Conservation (phyloP, 192 early-diverging fungal genomes). For the Jimgerdemannia flammicorona region DNA sequence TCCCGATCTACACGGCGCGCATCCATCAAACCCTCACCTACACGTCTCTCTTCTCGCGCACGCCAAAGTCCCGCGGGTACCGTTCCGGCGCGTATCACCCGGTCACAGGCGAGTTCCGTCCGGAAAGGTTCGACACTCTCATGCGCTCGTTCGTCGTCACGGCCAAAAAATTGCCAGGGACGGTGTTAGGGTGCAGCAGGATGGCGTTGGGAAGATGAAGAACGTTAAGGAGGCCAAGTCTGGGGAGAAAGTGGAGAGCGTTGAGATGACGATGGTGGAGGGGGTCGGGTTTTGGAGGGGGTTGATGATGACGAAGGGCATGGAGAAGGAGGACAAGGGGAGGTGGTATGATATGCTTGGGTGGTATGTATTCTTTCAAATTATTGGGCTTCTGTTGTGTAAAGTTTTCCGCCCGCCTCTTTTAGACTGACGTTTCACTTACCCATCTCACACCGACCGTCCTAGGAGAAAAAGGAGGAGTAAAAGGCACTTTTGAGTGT, state of each 20-base stretch:
- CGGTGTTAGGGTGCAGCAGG: conserved; percentile 1
- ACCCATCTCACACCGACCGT: not conserved
- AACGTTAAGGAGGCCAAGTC: not conserved
- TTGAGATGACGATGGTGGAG: conserved; percentile 2
- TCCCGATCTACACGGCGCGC: conserved; percentile 31
- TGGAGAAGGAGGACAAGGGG: not conserved
- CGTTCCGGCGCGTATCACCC: not conserved
- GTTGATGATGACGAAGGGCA: conserved; percentile 5
- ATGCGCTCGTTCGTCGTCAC: conserved; percentile 1
- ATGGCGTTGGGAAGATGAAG: not conserved
- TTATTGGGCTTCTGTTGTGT: too few relatives aligned
- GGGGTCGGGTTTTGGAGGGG: conserved; percentile 31
- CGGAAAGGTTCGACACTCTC: conserved; percentile 6
- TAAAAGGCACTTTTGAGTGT: too few relatives aligned
- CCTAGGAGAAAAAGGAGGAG: too few relatives aligned
- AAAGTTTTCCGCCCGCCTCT: too few relatives aligned
- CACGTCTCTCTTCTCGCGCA: conserved; percentile 15
- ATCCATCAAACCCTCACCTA: conserved; percentile 9
- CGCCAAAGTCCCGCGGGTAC: not conserved
- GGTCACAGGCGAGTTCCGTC: not conserved
- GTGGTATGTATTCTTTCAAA: conserved; percentile 9
- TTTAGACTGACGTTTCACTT: too few relatives aligned
- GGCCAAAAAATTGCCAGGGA: conserved; percentile 9
- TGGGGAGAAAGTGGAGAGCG: not conserved
- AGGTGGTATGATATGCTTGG: not conserved